A percentile compares a stretch with the other conserved stretches of the same genome.
Evolutionary conservation across 2,329 filamentous ascomycete species (phyloP).

Genomic region (Claviceps sp.): DNA sequence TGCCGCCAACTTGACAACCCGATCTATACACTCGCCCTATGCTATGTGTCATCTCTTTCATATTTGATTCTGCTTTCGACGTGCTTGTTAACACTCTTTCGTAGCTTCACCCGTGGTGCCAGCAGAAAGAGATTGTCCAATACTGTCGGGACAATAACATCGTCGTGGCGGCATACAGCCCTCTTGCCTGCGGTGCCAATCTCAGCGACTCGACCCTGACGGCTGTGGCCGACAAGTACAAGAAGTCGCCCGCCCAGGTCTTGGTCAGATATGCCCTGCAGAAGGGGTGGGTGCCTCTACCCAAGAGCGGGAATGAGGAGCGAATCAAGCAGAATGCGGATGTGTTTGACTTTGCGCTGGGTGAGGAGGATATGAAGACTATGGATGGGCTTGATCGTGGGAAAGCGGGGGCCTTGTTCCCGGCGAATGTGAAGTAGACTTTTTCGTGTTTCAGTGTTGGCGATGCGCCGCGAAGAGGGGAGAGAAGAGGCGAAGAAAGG

Average conservation of each 20-base stretch:
- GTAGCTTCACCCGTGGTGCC: conserved; percentile 59
- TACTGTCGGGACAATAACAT: conserved; percentile 70
- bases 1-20: background rate
- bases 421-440: conserved; percentile 13
- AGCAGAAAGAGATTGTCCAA: conserved; percentile 28
- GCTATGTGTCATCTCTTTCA: background rate
- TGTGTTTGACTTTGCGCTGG: conserved; percentile 47
- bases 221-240: conserved; percentile 42
- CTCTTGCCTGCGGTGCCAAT: conserved; percentile 20
- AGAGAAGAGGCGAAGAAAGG: background rate
- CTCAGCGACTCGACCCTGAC: conserved; percentile 42
- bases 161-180: conserved; percentile 27
- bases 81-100: background rate
- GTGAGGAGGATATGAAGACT: conserved; percentile 38
- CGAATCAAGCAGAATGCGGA: conserved; percentile 48
- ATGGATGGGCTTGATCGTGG: conserved; percentile 19
- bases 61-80: background rate
- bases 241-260: conserved; percentile 49
- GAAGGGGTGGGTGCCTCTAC: conserved; percentile 54
- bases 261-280: conserved; percentile 57
- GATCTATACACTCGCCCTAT: too few species aligned
- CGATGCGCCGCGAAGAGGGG: background rate
- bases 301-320: conserved; percentile 48
- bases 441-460: background rate
- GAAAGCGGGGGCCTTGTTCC: conserved; percentile 16